Percentiles rank a stretch among this genome's conserved stretches.
Evolutionary conservation across 805 yeast species (phyloP).

Genomic region (Nakazawaea peltata): DNA sequence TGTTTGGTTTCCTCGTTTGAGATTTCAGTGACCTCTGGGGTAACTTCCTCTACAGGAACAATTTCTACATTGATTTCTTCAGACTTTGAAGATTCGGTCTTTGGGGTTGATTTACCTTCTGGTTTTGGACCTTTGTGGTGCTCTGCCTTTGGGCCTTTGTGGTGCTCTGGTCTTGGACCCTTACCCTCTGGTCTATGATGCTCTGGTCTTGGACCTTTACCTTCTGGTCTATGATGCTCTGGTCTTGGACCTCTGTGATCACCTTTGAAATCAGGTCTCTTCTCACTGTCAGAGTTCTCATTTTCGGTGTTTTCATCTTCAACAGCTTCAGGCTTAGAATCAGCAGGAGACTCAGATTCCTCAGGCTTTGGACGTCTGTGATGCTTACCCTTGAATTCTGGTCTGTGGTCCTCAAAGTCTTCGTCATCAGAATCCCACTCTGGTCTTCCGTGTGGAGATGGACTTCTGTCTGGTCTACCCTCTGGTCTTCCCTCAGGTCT

Average conservation of each 20-base stretch:
- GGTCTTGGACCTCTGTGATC: neutral
- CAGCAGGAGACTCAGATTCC: no score
- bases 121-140: neutral
- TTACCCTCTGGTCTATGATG: neutral
- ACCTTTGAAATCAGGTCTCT: neutral
- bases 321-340: no score
- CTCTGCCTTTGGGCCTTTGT: neutral
- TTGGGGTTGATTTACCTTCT: neutral
- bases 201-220: neutral
- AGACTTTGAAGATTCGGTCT: neutral
- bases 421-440: neutral
- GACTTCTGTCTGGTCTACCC: neutral
- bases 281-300: neutral
- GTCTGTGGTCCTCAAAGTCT: neutral
- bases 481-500: neutral
- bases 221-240: neutral
- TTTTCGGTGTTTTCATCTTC: neutral
- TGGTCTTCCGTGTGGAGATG: constrained; percentile 1
- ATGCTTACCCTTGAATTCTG: neutral
- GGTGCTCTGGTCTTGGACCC: neutral
- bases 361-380: neutral
- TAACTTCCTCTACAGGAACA: no score
- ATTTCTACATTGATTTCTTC: no score
- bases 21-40: no score
- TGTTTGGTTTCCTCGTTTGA: no score